These are phyloP conservation scores for Ceratocystis diversiconidia DNA, from an alignment of 2,329 filamentous ascomycete genomes.

Conservation along the genomic window DNA sequence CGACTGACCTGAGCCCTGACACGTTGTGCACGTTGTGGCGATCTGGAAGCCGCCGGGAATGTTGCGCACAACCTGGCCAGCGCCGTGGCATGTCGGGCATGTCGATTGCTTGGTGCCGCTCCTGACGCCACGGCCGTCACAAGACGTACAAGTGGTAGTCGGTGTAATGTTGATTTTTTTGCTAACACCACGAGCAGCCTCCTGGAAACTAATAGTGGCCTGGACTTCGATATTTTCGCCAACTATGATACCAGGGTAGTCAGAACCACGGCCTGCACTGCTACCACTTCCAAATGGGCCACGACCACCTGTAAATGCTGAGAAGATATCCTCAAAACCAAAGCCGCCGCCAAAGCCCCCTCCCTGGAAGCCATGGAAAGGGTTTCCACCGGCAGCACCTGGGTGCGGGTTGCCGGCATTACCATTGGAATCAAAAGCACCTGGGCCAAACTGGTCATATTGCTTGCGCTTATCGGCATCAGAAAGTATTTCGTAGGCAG, in stretches of 20 bases:
- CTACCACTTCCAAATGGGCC: conserved; percentile 42
- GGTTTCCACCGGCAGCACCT: conserved; percentile 42
- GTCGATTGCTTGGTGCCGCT: conserved; percentile 55
- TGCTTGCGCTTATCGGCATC: conserved; percentile 87
- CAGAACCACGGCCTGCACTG: conserved; percentile 47
- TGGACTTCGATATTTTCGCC: conserved; percentile 95
- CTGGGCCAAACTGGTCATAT: conserved; percentile 78
- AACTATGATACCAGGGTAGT: conserved; percentile 67
- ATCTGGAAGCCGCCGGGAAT: conserved; percentile 94
- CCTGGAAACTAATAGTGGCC: conserved; percentile 85
- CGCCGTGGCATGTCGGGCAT: conserved; percentile 73
- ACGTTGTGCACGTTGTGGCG: conserved; percentile 72
- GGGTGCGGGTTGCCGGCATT: conserved; percentile 28
- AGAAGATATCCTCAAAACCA: conserved; percentile 94
- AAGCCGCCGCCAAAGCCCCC: conserved; percentile 67
- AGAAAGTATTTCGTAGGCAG: conserved; percentile 84
- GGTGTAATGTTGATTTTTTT: conserved; percentile 84
- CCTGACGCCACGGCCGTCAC: conserved; percentile 73
- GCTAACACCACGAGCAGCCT: conserved; percentile 78
- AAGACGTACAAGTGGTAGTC: conserved; percentile 66
- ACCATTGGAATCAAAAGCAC: conserved; percentile 69
- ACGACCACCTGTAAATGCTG: conserved; percentile 55
- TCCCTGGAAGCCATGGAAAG: conserved; percentile 46
- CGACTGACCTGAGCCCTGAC: conserved; percentile 61
- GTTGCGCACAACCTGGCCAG: conserved; percentile 73